Evolutionary conservation across 768 basidiomycete genomes (phyloP).

Genomic region (Jaapia argillacea): DNA sequence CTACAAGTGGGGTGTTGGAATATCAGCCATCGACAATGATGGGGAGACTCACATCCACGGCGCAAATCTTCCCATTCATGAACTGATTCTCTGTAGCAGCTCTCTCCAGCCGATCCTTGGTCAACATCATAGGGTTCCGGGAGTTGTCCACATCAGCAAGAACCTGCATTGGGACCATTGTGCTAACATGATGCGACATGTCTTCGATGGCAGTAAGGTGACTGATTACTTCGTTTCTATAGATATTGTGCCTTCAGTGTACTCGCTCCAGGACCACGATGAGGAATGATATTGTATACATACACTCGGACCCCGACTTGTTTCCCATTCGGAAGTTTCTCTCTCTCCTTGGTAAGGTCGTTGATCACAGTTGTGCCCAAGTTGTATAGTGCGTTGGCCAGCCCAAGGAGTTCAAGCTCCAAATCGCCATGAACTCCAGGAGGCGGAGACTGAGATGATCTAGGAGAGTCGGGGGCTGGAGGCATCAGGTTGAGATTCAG

Average conservation of each 20-base stretch:
- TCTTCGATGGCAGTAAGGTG: slow-evolving; percentile 61
- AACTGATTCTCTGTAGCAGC: slow-evolving; percentile 87
- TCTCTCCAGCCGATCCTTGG: slow-evolving; percentile 70
- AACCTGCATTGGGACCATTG: slow-evolving; percentile 68
- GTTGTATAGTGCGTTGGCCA: slow-evolving; percentile 72
- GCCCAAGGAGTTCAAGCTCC: slow-evolving; percentile 65
- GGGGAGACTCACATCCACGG: slow-evolving; percentile 46
- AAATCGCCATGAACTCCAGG: slow-evolving; percentile 61
- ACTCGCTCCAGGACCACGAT: neutral
- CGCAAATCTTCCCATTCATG: slow-evolving; percentile 82
- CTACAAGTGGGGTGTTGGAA: slow-evolving; percentile 27
- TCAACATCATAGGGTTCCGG: slow-evolving; percentile 74
- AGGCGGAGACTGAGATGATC: slow-evolving; percentile 68
- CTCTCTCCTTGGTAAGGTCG: slow-evolving; percentile 72
- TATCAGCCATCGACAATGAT: slow-evolving; percentile 3
- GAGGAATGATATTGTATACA: slow-evolving; percentile 13
- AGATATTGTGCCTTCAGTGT: neutral
- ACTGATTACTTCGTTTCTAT: slow-evolving; percentile 64
- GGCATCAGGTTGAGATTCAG: slow-evolving; percentile 11
- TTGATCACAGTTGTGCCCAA: slow-evolving; percentile 77
- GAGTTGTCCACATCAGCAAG: slow-evolving; percentile 72
- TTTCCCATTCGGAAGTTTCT: slow-evolving; percentile 55
- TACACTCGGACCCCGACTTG: slow-evolving; percentile 74
- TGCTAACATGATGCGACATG: slow-evolving; percentile 48
- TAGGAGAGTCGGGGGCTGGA: slow-evolving; percentile 53